Evolutionary conservation across 352 stramenopile species (phyloP).

Genomic region (Blastocystis sp.): DNA sequence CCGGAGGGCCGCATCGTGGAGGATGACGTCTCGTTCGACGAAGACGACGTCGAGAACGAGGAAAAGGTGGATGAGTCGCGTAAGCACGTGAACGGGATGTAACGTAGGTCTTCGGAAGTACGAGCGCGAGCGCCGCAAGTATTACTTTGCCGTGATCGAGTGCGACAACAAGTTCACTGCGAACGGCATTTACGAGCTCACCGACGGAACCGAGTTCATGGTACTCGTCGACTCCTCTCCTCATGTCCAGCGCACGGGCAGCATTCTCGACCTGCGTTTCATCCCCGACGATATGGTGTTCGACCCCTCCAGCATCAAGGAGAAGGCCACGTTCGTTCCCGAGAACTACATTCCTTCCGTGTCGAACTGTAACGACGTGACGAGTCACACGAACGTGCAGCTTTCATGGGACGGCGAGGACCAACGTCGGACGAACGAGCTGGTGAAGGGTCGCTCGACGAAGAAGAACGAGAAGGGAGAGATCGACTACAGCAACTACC

Average conservation of each 20-base stretch:
- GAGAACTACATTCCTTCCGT: slow-evolving; percentile 35
- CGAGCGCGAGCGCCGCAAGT: slow-evolving; percentile 16
- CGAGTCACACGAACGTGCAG: slow-evolving; percentile 29
- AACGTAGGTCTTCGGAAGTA: slow-evolving; percentile 22
- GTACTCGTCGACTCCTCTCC: neutral
- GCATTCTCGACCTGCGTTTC: slow-evolving; percentile 41
- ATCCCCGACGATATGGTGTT: slow-evolving; percentile 55
- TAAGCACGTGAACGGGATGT: neutral
- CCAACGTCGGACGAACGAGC: neutral
- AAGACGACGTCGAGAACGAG: slow-evolving; percentile 24
- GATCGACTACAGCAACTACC: slow-evolving; percentile 22
- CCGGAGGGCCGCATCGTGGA: slow-evolving; percentile 40
- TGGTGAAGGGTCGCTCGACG: neutral
- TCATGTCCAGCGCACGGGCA: slow-evolving; percentile 32
- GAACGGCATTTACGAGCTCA: slow-evolving; percentile 25
- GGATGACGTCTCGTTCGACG: neutral
- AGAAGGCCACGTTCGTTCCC: slow-evolving; percentile 35
- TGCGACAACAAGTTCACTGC: slow-evolving; percentile 49
- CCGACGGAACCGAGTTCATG: slow-evolving; percentile 46
- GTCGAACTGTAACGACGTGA: slow-evolving; percentile 23
- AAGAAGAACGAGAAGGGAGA: slow-evolving; percentile 56
- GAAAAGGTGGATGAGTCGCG: slow-evolving; percentile 30
- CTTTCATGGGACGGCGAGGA: slow-evolving; percentile 41
- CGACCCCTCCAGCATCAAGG: neutral
- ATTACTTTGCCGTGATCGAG: slow-evolving; percentile 54